Conservation (phyloP, 495 filamentous ascomycete species). For the Lichina pygmaea region DNA sequence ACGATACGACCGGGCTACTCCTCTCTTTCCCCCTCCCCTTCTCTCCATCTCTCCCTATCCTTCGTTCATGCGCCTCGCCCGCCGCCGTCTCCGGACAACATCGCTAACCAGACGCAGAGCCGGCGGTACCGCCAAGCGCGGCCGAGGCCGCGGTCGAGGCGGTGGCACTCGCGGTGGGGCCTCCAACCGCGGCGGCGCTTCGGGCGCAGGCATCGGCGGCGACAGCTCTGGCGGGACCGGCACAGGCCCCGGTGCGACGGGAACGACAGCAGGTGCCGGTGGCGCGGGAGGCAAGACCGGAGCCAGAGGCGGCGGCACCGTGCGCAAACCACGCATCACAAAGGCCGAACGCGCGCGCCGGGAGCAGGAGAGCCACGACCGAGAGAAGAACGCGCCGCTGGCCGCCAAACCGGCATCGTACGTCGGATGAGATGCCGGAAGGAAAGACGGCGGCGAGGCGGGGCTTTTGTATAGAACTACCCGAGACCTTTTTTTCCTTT, state of each 20-base stretch:
- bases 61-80: too few relatives aligned
- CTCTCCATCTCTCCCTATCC: not conserved
- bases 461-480: too few relatives aligned
- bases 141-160: conserved; percentile 42
- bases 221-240: too few relatives aligned
- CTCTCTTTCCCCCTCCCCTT: not conserved
- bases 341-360: conserved; percentile 41
- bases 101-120: conserved; percentile 19
- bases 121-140: conserved; percentile 52
- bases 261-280: too few relatives aligned
- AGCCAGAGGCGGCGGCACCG: conserved; percentile 37
- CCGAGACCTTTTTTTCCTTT: too few relatives aligned
- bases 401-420: conserved; percentile 1
- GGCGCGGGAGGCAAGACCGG: conserved; percentile 16
- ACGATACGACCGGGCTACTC: conserved; percentile 6
- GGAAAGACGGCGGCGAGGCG: too few relatives aligned
- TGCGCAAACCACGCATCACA: conserved; percentile 52
- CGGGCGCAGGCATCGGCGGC: too few relatives aligned
- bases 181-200: conserved; percentile 16
- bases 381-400: conserved; percentile 18
- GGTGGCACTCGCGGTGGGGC: conserved; percentile 17
- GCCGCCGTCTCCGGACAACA: too few relatives aligned
- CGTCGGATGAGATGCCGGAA: too few relatives aligned
- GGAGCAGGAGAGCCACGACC: conserved; percentile 44
- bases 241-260: too few relatives aligned